Percentiles rank a stretch among this genome's conserved stretches.
These are phyloP conservation scores for Zanthoxylum bungeanum DNA, from an alignment of 345 rosid genomes.

Conservation along the genomic window DNA sequence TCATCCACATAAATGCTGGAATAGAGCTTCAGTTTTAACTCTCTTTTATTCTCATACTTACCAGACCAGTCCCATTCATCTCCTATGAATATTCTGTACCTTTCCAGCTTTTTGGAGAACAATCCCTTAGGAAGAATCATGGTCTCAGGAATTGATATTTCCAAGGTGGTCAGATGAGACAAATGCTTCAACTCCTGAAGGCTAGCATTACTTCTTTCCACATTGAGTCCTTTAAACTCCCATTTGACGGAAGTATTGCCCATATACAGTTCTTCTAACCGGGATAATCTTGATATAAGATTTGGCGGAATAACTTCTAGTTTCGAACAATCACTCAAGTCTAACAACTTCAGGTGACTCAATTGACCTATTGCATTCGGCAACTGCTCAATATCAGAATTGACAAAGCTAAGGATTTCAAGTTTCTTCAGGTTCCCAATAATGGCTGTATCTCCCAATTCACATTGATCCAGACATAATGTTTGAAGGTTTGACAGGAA, in stretches of 20 bases:
- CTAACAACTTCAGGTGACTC: slow-evolving; percentile 3
- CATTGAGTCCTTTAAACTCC: slow-evolving; percentile 11
- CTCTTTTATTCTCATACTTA: slow-evolving; percentile 1
- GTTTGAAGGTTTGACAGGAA: slow-evolving; percentile 11
- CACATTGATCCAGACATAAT: slow-evolving; percentile 15
- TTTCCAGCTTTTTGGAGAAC: neutral
- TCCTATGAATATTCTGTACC: slow-evolving; percentile 18
- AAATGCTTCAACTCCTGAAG: slow-evolving; percentile 11
- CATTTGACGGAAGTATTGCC: slow-evolving; percentile 10
- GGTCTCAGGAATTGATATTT: slow-evolving; percentile 1
- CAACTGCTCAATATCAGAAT: slow-evolving; percentile 7
- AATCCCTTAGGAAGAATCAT: neutral
- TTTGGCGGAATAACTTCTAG: slow-evolving; percentile 12
- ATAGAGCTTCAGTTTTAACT: slow-evolving; percentile 11
- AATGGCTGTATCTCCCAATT: neutral
- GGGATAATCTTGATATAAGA: slow-evolving; percentile 7
- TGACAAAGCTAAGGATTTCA: slow-evolving; percentile 9
- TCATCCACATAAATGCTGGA: neutral
- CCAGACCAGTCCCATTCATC: neutral
- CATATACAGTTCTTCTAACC: slow-evolving; percentile 29
- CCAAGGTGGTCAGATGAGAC: slow-evolving; percentile 10
- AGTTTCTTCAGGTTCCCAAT: slow-evolving; percentile 18
- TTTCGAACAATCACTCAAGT: neutral
- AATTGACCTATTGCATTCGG: slow-evolving; percentile 23
- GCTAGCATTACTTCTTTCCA: slow-evolving; percentile 2